Conservation (phyloP, 148 eudicot genomes). For the Silene uniflora region DNA sequence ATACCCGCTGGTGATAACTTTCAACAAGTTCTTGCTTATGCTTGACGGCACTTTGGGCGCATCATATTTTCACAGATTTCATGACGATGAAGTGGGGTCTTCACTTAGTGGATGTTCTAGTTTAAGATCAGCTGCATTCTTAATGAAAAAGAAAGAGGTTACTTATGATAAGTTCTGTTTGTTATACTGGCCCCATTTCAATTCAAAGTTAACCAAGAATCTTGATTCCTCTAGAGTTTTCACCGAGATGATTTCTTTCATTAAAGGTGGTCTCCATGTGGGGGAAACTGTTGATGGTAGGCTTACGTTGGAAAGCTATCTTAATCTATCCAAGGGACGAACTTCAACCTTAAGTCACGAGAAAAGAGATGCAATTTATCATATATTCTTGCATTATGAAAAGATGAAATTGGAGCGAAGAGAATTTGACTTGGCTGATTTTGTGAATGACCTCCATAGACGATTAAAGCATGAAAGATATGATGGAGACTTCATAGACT, state of each 20-base stretch:
- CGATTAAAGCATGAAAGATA: constrained; percentile 34
- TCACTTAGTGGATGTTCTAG: constrained; percentile 8
- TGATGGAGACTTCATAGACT: constrained; percentile 49
- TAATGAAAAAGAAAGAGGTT: constrained; percentile 36
- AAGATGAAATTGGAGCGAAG: constrained; percentile 40
- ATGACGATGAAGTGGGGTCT: not conserved
- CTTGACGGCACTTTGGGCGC: constrained; percentile 37
- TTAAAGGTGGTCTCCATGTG: constrained; percentile 34
- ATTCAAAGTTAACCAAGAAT: constrained; percentile 34
- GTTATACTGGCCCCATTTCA: constrained; percentile 60
- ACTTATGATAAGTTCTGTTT: constrained; percentile 33
- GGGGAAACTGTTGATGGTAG: constrained; percentile 14
- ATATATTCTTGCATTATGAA: constrained; percentile 49
- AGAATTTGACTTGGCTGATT: constrained; percentile 61
- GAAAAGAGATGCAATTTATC: constrained; percentile 39
- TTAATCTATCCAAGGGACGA: constrained; percentile 22
- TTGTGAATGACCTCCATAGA: constrained; percentile 56
- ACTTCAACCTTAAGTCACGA: constrained; percentile 26
- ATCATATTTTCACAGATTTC: constrained; percentile 38
- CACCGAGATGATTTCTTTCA: constrained; percentile 51
- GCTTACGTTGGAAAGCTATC: constrained; percentile 19
- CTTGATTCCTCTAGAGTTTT: constrained; percentile 60
- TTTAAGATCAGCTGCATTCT: constrained; percentile 21
- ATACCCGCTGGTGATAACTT: constrained; percentile 59
- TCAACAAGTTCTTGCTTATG: constrained; percentile 43